Conservation (phyloP, 495 filamentous ascomycete species). For the Penicillium robsamsonii region DNA sequence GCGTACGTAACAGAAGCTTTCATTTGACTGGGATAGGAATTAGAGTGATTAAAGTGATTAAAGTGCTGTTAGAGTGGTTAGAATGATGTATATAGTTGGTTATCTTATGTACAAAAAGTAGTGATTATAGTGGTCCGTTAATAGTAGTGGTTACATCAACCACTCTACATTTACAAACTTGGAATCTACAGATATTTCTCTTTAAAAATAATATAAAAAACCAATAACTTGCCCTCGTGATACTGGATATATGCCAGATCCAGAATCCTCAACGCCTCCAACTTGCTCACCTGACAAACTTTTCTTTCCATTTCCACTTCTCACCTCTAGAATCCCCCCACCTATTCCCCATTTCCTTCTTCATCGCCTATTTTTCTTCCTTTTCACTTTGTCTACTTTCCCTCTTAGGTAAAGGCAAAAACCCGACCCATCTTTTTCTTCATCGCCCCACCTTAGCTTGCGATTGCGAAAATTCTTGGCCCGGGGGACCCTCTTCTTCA, state of each 20-base stretch:
- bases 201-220: not conserved
- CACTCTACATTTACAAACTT: not conserved
- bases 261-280: not conserved
- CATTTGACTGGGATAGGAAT: not conserved
- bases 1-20: conserved; percentile 3
- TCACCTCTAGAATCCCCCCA: conserved; percentile 3
- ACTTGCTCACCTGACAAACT: conserved; percentile 4
- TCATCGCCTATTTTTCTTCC: conserved; percentile 10
- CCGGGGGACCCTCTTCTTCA: conserved; percentile 1
- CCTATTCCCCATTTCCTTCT: conserved; percentile 1
- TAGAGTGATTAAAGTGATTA: not conserved
- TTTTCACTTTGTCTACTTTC: not conserved
- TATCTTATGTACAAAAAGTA: no score
- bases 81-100: conserved; percentile 2
- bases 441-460: conserved; percentile 38
- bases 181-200: no score
- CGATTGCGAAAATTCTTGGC: conserved; percentile 29
- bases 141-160: not conserved
- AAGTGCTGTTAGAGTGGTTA: not conserved
- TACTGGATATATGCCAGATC: not conserved
- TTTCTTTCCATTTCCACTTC: conserved; percentile 3
- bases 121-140: not conserved
- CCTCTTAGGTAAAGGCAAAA: conserved; percentile 4
- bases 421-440: conserved; percentile 23
- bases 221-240: not conserved